Conservation (phyloP, 31 red algal species). For the Porphyra umbilicalis region DNA sequence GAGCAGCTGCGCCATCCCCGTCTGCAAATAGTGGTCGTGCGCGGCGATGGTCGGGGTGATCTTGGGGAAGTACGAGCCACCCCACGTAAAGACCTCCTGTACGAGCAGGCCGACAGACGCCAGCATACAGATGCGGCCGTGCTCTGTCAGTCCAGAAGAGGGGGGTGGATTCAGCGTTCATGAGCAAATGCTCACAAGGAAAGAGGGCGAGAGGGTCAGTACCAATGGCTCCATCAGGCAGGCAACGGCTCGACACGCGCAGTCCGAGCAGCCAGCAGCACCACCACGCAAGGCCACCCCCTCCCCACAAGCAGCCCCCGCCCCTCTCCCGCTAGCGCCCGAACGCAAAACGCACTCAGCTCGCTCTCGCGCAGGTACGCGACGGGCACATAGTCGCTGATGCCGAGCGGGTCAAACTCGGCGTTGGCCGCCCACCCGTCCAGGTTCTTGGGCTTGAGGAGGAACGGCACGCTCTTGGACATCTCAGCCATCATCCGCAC, state of each 20-base stretch:
- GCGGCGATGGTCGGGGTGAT: conserved; percentile 62
- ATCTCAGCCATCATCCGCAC: conserved; percentile 38
- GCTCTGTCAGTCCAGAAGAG: no score
- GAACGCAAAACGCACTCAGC: no score
- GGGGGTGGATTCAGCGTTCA: no score
- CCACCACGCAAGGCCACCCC: no score
- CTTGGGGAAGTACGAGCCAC: conserved; percentile 67
- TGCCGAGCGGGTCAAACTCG: conserved; percentile 97
- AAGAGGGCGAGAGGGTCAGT: no score
- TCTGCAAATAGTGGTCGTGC: conserved; percentile 72
- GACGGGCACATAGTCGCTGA: conserved; percentile 76
- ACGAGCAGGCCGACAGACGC: conserved; percentile 83
- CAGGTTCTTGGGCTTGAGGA: conserved; percentile 84
- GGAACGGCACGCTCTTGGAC: conserved; percentile 86
- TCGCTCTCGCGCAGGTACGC: conserved; percentile 84
- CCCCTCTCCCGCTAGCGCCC: no score
- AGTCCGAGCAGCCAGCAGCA: no score
- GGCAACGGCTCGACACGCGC: no score
- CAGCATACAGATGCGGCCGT: conserved; percentile 98
- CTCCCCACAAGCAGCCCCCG: no score
- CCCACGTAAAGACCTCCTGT: conserved; percentile 75
- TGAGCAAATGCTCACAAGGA: no score
- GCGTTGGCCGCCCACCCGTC: conserved; percentile 74
- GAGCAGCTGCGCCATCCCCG: conserved; percentile 83
- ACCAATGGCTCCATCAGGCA: no score